These are phyloP conservation scores for Tolypocladium tundrense DNA, from an alignment of 2,329 filamentous ascomycete species.

Conservation along the genomic window DNA sequence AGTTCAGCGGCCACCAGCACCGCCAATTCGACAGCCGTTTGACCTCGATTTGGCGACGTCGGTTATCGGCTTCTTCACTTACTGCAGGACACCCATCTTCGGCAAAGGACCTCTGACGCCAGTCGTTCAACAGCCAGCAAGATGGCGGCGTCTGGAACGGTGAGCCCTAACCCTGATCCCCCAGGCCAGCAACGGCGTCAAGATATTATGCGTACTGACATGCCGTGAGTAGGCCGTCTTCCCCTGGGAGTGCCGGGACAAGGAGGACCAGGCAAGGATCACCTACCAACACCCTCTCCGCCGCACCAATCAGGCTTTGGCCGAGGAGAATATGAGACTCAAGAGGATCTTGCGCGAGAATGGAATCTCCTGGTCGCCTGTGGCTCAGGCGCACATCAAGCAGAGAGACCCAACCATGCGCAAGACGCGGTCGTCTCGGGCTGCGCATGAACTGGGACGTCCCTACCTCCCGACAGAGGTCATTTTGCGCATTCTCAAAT, in stretches of 20 bases:
- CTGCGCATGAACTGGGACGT: constrained; percentile 16
- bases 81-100: neutral
- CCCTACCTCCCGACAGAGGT: constrained; percentile 43
- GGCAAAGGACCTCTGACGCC: neutral
- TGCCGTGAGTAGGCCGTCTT: constrained; percentile 16
- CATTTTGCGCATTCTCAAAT: constrained; percentile 39
- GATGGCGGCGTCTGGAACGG: constrained; percentile 2
- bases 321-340: constrained; percentile 37
- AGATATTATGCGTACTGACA: neutral
- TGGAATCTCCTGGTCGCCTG: constrained; percentile 38
- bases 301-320: constrained; percentile 31
- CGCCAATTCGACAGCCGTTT: neutral
- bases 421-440: constrained; percentile 21
- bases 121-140: neutral
- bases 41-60: neutral
- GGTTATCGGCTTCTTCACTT: neutral
- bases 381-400: constrained; percentile 22
- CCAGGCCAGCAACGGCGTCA: neutral
- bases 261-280: constrained; percentile 37
- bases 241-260: constrained; percentile 43
- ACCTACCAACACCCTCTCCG: constrained; percentile 40
- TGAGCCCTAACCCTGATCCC: neutral
- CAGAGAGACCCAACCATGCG: constrained; percentile 19
- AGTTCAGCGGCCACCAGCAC: neutral
- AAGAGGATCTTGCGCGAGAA: constrained; percentile 43